Conservation (phyloP, 108 stramenopile genomes). For the Cyclotella kingstonii region DNA sequence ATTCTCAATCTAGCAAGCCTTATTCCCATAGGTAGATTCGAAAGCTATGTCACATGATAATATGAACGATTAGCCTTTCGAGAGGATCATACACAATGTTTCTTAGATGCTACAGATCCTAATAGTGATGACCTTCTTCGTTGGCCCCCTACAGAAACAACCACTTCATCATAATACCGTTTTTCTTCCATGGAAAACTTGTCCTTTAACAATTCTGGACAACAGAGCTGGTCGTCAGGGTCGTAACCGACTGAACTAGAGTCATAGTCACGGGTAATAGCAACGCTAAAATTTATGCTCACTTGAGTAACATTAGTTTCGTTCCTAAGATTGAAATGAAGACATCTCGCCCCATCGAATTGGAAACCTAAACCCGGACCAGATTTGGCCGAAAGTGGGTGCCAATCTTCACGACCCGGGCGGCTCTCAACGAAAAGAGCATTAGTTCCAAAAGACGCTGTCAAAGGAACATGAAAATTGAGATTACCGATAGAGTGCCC, state of each 20-base stretch:
- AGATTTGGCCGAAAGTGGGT: slow-evolving; percentile 53
- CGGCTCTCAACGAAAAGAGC: slow-evolving; percentile 63
- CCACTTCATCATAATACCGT: slow-evolving; percentile 70
- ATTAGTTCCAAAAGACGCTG: slow-evolving; percentile 61
- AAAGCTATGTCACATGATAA: slow-evolving; percentile 4
- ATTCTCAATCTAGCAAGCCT: too few species aligned
- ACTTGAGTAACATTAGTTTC: slow-evolving; percentile 67
- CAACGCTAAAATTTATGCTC: slow-evolving; percentile 67
- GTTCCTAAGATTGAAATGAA: slow-evolving; percentile 70
- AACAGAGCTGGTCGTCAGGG: slow-evolving; percentile 47
- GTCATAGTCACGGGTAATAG: slow-evolving; percentile 44
- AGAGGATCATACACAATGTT: slow-evolving; percentile 41
- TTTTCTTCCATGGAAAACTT: slow-evolving; percentile 40
- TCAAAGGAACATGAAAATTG: slow-evolving; percentile 71
- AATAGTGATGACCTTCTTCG: slow-evolving; percentile 31
- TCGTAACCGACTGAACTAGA: slow-evolving; percentile 23
- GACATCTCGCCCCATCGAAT: slow-evolving; percentile 70
- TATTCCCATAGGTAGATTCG: too few species aligned
- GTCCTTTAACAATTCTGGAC: slow-evolving; percentile 51
- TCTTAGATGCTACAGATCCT: slow-evolving; percentile 50
- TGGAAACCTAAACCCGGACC: slow-evolving; percentile 62
- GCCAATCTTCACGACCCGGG: slow-evolving; percentile 77
- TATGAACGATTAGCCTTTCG: slow-evolving; percentile 46
- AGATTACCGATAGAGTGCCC: slow-evolving; percentile 66
- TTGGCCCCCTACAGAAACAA: slow-evolving; percentile 49